Conservation (phyloP, 202 grass and related monocot species). For the Cymbopogon flexuosus region DNA sequence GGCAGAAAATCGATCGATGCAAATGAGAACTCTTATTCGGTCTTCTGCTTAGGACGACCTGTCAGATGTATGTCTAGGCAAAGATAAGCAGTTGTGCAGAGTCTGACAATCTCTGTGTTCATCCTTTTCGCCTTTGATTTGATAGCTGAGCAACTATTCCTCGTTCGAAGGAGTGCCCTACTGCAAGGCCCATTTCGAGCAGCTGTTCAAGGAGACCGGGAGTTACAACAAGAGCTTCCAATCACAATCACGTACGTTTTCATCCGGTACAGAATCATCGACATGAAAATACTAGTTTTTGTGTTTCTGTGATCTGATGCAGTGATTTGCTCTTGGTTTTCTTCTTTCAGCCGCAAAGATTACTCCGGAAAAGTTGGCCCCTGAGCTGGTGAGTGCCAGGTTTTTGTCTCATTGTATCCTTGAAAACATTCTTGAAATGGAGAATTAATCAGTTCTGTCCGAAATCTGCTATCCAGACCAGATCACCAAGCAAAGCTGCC, state of each 20-base stretch:
- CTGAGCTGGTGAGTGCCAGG: conserved; percentile 50
- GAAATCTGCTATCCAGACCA: conserved; percentile 54
- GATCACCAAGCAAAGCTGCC: conserved; percentile 82
- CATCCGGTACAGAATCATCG: neutral
- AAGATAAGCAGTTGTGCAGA: neutral
- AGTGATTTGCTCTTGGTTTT: neutral
- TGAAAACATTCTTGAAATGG: neutral
- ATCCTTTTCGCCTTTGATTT: conserved; percentile 3
- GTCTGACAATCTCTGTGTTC: neutral
- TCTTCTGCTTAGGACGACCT: neutral
- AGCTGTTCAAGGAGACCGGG: conserved; percentile 83
- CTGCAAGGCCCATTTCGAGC: conserved; percentile 94
- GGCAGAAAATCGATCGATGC: neutral
- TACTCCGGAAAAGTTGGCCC: conserved; percentile 44
- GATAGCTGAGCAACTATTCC: conserved; percentile 70
- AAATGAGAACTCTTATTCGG: neutral
- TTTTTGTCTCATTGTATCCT: neutral
- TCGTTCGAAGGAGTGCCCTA: conserved; percentile 83
- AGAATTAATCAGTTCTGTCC: neutral
- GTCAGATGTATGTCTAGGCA: neutral
- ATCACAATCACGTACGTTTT: conserved; percentile 56
- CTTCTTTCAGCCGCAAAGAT: conserved; percentile 60
- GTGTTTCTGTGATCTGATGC: neutral
- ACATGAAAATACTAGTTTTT: neutral
- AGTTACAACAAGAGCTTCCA: conserved; percentile 93